These are phyloP conservation scores for Phaeosphaeriaceae sp. DNA, from an alignment of 2,329 filamentous ascomycete genomes.

Conservation along the genomic window DNA sequence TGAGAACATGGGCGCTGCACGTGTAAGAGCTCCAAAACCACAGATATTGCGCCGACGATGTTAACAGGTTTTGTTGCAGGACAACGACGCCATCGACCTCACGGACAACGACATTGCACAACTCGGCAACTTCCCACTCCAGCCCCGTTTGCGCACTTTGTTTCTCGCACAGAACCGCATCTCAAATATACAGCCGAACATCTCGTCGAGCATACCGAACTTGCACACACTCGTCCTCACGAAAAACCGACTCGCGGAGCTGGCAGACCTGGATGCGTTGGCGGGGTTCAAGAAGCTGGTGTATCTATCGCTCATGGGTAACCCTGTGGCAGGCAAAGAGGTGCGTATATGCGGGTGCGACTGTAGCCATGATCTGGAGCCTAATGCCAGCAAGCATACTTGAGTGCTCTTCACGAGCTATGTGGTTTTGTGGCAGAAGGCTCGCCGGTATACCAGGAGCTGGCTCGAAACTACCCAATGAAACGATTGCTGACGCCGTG, in stretches of 20 bases:
- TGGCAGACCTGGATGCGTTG: slow-evolving; percentile 88
- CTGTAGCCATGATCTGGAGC: slow-evolving; percentile 10
- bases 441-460: background rate
- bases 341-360: slow-evolving; percentile 56
- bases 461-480: background rate
- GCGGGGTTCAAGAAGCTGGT: slow-evolving; percentile 73
- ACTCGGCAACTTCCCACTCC: slow-evolving; percentile 91
- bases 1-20: slow-evolving; percentile 95
- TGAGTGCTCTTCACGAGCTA: slow-evolving; percentile 10
- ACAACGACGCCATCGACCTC: slow-evolving; percentile 96
- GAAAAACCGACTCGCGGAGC: slow-evolving; percentile 80
- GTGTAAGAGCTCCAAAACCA: slow-evolving; percentile 64
- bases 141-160: slow-evolving; percentile 84
- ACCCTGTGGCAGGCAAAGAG: slow-evolving; percentile 92
- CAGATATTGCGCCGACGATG: background rate
- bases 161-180: slow-evolving; percentile 91
- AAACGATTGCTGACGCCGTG: background rate
- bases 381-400: slow-evolving; percentile 27
- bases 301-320: slow-evolving; percentile 83
- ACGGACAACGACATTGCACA: slow-evolving; percentile 96
- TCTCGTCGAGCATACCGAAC: slow-evolving; percentile 80
- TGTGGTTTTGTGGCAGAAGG: background rate
- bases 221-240: slow-evolving; percentile 83
- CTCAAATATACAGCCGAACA: slow-evolving; percentile 76
- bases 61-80: slow-evolving; percentile 58